phyloP scores from a whole-genome alignment of 176 grass and related monocot genomes.

The Triticum turgidum region DNA sequence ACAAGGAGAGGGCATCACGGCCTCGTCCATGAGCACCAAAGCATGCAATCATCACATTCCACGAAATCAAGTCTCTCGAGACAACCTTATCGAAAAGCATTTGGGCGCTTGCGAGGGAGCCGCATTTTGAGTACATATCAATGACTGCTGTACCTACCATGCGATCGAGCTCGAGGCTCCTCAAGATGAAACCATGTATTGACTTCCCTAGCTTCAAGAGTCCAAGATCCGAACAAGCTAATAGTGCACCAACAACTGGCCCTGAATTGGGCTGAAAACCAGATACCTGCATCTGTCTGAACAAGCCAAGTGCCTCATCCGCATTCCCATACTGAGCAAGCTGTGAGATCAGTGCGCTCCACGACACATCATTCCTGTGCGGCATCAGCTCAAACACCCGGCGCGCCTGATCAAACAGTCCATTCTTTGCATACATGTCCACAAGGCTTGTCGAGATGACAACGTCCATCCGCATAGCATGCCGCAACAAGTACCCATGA shows the following conservation, averaged over 20 bases:
- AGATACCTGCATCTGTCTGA: slow-evolving; percentile 44
- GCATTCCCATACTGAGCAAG: slow-evolving; percentile 45
- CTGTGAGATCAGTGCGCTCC: slow-evolving; percentile 46
- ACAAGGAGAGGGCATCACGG: slow-evolving; percentile 40
- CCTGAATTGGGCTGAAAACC: slow-evolving; percentile 36
- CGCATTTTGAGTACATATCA: slow-evolving; percentile 75
- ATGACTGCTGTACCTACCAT: slow-evolving; percentile 43
- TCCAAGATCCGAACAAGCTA: slow-evolving; percentile 48
- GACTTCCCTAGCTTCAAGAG: slow-evolving; percentile 57
- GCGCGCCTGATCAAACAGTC: slow-evolving; percentile 36
- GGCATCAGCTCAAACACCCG: slow-evolving; percentile 26
- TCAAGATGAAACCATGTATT: slow-evolving; percentile 54
- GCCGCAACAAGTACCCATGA: slow-evolving; percentile 48
- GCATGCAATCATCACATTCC: slow-evolving; percentile 66
- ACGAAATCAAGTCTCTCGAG: slow-evolving; percentile 52
- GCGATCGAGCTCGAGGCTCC: slow-evolving; percentile 38
- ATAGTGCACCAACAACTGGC: slow-evolving; percentile 43
- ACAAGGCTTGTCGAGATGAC: slow-evolving; percentile 50
- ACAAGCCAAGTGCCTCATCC: slow-evolving; percentile 42
- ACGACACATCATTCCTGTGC: slow-evolving; percentile 47
- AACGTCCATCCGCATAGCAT: slow-evolving; percentile 47
- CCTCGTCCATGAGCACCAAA: slow-evolving; percentile 55
- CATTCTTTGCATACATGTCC: slow-evolving; percentile 52
- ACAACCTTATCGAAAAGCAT: slow-evolving; percentile 41
- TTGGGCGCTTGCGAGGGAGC: slow-evolving; percentile 43